Conservation (phyloP, 2,329 filamentous ascomycete genomes). For the Pseudophaeomoniella oleicola region DNA sequence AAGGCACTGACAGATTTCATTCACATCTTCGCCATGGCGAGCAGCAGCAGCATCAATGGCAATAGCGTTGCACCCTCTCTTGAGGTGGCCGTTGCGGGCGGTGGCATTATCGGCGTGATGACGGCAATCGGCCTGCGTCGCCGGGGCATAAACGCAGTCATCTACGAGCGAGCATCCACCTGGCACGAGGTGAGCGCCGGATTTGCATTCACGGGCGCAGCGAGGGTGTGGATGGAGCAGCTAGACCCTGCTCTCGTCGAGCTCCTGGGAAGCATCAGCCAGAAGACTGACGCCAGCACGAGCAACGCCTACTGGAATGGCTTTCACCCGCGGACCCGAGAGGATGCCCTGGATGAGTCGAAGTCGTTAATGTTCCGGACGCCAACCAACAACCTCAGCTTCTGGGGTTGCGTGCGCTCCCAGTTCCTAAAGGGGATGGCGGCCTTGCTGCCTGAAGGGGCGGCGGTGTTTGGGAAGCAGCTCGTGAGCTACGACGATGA, state of each 20-base stretch:
- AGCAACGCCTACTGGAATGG: constrained; percentile 1
- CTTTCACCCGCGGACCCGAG: not conserved
- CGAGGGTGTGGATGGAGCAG: constrained; percentile 2
- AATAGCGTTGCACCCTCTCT: too few species aligned
- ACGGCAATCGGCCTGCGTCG: constrained; percentile 13
- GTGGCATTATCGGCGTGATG: constrained; percentile 14
- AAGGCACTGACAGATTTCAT: too few species aligned
- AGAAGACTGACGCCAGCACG: not conserved
- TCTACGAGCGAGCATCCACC: constrained; percentile 43
- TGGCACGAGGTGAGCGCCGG: not conserved
- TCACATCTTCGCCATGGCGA: too few species aligned
- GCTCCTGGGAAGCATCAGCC: not conserved
- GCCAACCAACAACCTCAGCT: not conserved
- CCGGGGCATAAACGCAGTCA: constrained; percentile 39
- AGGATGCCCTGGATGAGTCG: constrained; percentile 1
- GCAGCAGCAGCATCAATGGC: too few species aligned
- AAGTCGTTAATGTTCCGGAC: not conserved
- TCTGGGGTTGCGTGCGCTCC: not conserved
- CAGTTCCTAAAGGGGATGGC: not conserved
- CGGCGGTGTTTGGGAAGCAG: constrained; percentile 1
- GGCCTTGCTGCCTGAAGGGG: not conserved
- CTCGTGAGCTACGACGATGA: constrained; percentile 1
- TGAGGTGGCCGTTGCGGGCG: constrained; percentile 16
- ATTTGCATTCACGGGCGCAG: constrained; percentile 1
- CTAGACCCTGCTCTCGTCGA: constrained; percentile 1